A percentile compares a stretch with the other conserved stretches of the same genome.
Evolutionary conservation across 768 basidiomycete genomes (phyloP).

Genomic region (Lanmaoa rubissima): DNA sequence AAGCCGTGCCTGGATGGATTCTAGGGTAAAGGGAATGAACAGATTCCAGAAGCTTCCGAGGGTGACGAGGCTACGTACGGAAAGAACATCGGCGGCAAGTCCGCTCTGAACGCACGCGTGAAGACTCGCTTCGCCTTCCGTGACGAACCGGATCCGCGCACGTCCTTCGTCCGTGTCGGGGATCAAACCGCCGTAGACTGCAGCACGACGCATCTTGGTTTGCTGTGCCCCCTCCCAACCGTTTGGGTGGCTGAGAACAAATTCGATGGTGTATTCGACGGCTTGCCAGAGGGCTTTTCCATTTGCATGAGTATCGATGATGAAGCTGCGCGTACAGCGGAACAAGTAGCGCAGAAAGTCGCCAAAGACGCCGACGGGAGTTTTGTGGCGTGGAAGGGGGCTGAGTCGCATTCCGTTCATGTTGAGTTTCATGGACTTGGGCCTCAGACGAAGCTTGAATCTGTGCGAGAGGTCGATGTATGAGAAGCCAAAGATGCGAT

Average conservation of each 20-base stretch:
- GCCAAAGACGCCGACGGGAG: constrained; percentile 72
- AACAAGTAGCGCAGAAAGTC: constrained; percentile 78
- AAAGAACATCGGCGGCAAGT: constrained; percentile 73
- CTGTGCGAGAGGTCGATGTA: constrained; percentile 33
- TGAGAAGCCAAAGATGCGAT: neutral
- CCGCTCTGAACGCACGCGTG: constrained; percentile 80
- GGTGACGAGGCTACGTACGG: constrained; percentile 40
- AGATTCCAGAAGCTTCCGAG: neutral
- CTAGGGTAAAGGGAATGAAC: constrained; percentile 34
- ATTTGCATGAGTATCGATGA: constrained; percentile 81
- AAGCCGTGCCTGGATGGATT: constrained; percentile 75
- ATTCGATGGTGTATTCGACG: constrained; percentile 66
- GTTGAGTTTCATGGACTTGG: constrained; percentile 72
- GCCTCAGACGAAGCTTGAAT: constrained; percentile 78
- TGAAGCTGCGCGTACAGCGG: constrained; percentile 70
- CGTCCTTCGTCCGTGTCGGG: constrained; percentile 73
- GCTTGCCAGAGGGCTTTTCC: constrained; percentile 67
- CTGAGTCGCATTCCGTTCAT: constrained; percentile 84
- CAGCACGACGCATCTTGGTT: constrained; percentile 73
- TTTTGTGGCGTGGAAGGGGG: constrained; percentile 61
- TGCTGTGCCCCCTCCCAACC: constrained; percentile 80
- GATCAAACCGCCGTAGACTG: constrained; percentile 68
- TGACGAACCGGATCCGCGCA: constrained; percentile 75
- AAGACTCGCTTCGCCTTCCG: constrained; percentile 81
- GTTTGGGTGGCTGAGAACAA: constrained; percentile 78